These are phyloP conservation scores for Elsinoe ampelina DNA, from an alignment of 2,329 filamentous ascomycete genomes.

Conservation along the genomic window DNA sequence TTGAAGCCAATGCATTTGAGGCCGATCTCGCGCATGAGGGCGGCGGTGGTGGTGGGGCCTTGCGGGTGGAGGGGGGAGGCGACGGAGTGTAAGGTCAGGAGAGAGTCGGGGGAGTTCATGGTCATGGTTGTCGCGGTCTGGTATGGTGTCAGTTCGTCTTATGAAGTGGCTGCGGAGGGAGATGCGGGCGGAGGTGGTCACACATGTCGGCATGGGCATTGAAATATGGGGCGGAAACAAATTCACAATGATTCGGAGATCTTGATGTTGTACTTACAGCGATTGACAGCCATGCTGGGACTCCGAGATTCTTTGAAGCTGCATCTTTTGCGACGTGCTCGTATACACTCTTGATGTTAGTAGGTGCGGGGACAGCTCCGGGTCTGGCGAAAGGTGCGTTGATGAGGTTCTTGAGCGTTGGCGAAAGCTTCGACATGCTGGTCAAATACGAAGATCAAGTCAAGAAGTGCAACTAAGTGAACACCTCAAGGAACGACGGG, in stretches of 20 bases:
- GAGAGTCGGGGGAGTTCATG: slow-evolving; percentile 72
- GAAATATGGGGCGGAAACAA: background rate
- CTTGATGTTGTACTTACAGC: slow-evolving; percentile 40
- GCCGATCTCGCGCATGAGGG: slow-evolving; percentile 65
- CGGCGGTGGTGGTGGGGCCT: slow-evolving; percentile 46
- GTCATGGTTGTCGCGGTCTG: slow-evolving; percentile 76
- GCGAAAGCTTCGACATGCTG: slow-evolving; percentile 64
- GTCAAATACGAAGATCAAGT: background rate
- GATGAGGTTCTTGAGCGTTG: slow-evolving; percentile 62
- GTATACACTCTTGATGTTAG: slow-evolving; percentile 55
- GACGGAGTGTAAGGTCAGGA: slow-evolving; percentile 51
- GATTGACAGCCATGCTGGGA: slow-evolving; percentile 56
- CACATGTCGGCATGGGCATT: background rate
- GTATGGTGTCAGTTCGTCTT: background rate
- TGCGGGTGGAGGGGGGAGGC: slow-evolving; percentile 25
- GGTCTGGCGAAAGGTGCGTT: slow-evolving; percentile 59
- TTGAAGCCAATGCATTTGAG: slow-evolving; percentile 74
- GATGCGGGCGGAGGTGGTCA: background rate
- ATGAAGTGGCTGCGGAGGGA: background rate
- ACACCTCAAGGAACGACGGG: no score
- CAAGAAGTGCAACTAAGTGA: no score
- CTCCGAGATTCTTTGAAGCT: slow-evolving; percentile 50
- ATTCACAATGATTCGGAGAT: background rate
- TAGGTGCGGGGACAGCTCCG: slow-evolving; percentile 54
- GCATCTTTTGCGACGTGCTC: slow-evolving; percentile 56